Evolutionary conservation across 768 basidiomycete genomes (phyloP), one percentile per base, ranked within the genome.

Genomic region (Amanita muscaria): DNA sequence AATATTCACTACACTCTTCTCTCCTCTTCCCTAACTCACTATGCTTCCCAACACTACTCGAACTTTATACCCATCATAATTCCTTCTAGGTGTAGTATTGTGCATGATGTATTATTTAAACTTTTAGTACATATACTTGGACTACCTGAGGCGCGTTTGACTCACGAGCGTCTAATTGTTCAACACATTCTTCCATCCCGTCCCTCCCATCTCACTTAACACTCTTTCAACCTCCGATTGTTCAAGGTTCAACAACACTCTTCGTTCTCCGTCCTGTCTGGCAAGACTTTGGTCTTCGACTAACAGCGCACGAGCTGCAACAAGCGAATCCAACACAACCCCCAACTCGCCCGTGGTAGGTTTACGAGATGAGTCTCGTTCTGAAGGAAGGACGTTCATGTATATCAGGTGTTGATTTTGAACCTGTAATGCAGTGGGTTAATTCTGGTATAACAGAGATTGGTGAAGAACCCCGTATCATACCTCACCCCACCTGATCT

Each of bases 401-500:
- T 90, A 85, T 4, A 76, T 72, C 22, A 79, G 59, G 55, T 92
- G 88, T 57, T 94, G 89, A 43, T 80, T 69, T 47, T 79, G 73
- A 32, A 93, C 69, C 87, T 87, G n/a, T 7, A 11, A 36, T 25
- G 71, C 68, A 8, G 74, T 65, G 10, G 94, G 74, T 2, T 78
- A 66, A 49, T 76, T 73, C 40, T 79, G 70, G 50, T 90, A 85
- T 5, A 76, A 72, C 22, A 79, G 58, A 55, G 91, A 88, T 57
- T 94, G 90, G 43, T 80, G 69, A 47, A 79, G 73, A 32, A 93
- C 70, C 87, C 86, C 16, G 12, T 11, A 46, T 42, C 74, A 49
- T 42, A 91, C 85, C 51, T 88, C 83, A 21, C 74, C 73, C 87
- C 87, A 92, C 53, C 77, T 77, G 38, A 97, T 82, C 64, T 92